Conservation (phyloP, 1,284 basidiomycete genomes). For the Amylostereum areolatum region DNA sequence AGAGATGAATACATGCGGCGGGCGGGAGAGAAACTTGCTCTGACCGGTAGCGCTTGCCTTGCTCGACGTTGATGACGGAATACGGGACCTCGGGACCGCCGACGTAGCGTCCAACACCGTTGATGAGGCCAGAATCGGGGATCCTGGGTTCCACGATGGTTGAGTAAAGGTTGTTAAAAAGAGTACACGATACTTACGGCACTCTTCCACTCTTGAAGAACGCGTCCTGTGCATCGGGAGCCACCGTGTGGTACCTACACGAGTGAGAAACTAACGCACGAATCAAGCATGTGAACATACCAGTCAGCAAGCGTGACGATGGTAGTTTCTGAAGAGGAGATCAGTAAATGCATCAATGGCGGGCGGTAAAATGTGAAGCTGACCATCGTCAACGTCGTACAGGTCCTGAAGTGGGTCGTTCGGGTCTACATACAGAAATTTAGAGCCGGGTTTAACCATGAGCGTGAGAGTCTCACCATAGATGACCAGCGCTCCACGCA, state of each 20-base stretch:
- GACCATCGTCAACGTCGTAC: conserved; percentile 26
- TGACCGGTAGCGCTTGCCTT: conserved; percentile 34
- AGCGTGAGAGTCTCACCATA: conserved; percentile 16
- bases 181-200: conserved; percentile 1
- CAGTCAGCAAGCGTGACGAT: conserved; percentile 30
- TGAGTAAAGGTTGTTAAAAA: neutral
- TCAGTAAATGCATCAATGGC: neutral
- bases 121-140: conserved; percentile 32
- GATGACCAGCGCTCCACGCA: conserved; percentile 26
- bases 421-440: conserved; percentile 23
- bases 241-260: conserved; percentile 28
- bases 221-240: conserved; percentile 27
- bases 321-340: conserved; percentile 17
- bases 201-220: conserved; percentile 32
- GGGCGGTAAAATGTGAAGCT: neutral
- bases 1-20: conserved; percentile 11
- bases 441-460: neutral
- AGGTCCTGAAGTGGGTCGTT: conserved; percentile 37
- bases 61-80: conserved; percentile 27
- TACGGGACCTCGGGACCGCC: conserved; percentile 27
- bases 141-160: no score
- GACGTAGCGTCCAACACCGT: conserved; percentile 32
- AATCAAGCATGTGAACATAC: conserved; percentile 22
- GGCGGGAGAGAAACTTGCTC: conserved; percentile 4
- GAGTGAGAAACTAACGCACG: neutral